Conservation (phyloP, 176 grass and related monocot species). For the Oryza glaberrima region DNA sequence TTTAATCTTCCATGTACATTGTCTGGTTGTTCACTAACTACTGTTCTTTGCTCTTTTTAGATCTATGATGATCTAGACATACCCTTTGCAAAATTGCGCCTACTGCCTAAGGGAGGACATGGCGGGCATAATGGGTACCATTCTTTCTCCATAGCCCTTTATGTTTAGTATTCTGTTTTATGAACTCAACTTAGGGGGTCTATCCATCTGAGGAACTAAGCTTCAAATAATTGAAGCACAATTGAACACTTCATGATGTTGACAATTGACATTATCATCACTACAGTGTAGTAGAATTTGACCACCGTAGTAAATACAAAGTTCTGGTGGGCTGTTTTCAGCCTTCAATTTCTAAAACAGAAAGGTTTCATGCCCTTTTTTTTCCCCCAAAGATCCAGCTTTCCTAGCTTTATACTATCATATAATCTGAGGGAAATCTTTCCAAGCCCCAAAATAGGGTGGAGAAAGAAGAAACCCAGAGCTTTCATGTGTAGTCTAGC, state of each 20-base stretch:
- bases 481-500: background rate
- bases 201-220: background rate
- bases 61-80: conserved; percentile 93
- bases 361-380: background rate
- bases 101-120: conserved; percentile 91
- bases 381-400: too few relatives aligned
- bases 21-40: conserved; percentile 20
- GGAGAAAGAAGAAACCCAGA: too few relatives aligned
- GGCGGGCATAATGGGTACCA: conserved; percentile 89
- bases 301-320: too few relatives aligned
- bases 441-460: too few relatives aligned
- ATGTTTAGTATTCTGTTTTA: background rate
- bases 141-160: background rate
- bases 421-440: too few relatives aligned
- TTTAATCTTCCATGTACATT: background rate
- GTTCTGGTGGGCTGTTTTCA: too few relatives aligned
- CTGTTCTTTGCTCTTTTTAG: conserved; percentile 44
- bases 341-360: too few relatives aligned
- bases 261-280: background rate
- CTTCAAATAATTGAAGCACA: too few relatives aligned
- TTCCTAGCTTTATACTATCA: too few relatives aligned
- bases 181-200: background rate
- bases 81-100: conserved; percentile 82
- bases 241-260: background rate
- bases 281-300: too few relatives aligned